phyloP scores from a whole-genome alignment of 306 rosid species.

The Hippophae gyantsensis region DNA sequence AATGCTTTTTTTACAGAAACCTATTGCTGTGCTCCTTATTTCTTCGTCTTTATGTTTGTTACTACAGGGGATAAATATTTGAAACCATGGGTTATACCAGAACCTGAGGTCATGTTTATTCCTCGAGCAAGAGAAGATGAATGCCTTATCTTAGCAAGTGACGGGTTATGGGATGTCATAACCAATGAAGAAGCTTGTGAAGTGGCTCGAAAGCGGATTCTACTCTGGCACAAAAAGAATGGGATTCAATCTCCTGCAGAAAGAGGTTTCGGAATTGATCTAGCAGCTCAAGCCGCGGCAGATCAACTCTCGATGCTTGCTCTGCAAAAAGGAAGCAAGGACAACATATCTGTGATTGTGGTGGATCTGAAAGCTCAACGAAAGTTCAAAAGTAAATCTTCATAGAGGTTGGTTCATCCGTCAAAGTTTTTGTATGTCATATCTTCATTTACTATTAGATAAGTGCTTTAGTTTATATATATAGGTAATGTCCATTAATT shows the following conservation, averaged over 20 bases:
- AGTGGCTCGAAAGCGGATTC: slow-evolving; percentile 39
- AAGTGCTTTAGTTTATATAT: slow-evolving; percentile 5
- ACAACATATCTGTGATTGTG: slow-evolving; percentile 39
- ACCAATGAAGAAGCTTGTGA: slow-evolving; percentile 47
- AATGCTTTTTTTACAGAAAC: no score
- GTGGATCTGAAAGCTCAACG: slow-evolving; percentile 44
- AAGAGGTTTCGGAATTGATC: slow-evolving; percentile 38
- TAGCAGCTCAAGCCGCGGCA: slow-evolving; percentile 52
- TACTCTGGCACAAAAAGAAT: slow-evolving; percentile 47
- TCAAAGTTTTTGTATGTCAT: neutral
- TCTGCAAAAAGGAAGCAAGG: slow-evolving; percentile 50
- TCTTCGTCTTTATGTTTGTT: neutral
- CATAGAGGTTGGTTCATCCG: neutral
- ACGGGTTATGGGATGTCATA: slow-evolving; percentile 58
- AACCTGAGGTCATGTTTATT: slow-evolving; percentile 42
- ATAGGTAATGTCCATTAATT: slow-evolving; percentile 19
- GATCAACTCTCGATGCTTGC: slow-evolving; percentile 41
- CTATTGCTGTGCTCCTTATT: no score
- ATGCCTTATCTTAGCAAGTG: slow-evolving; percentile 49
- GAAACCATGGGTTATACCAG: slow-evolving; percentile 56
- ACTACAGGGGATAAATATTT: slow-evolving; percentile 46
- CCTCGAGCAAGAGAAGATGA: slow-evolving; percentile 49
- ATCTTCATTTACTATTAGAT: slow-evolving; percentile 8
- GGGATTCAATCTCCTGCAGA: slow-evolving; percentile 23
- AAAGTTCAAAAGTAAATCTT: slow-evolving; percentile 36